A percentile compares a stretch with the other conserved stretches of the same genome.
Evolutionary conservation across 495 filamentous ascomycete species (phyloP).

Genomic region (Haplographium delicatum): DNA sequence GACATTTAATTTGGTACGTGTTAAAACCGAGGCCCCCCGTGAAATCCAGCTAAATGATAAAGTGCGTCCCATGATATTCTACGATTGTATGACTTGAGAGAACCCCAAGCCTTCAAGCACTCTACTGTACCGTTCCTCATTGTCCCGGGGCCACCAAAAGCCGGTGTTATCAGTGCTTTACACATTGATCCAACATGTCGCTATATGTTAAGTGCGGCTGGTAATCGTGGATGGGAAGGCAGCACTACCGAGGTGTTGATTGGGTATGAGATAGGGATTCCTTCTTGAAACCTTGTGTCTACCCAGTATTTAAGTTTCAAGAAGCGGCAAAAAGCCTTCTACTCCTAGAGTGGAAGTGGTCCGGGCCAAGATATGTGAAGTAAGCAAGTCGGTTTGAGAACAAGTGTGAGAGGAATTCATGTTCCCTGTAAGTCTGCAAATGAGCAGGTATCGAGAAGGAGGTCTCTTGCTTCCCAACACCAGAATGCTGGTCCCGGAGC

Average conservation of each 20-base stretch:
- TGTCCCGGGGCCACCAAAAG: slow-evolving; percentile 82
- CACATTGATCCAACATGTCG: slow-evolving; percentile 83
- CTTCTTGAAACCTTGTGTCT: slow-evolving; percentile 6
- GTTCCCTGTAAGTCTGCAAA: no score
- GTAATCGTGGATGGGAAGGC: slow-evolving; percentile 96
- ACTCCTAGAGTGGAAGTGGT: no score
- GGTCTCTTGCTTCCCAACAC: no score
- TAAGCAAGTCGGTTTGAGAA: no score
- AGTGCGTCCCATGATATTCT: slow-evolving; percentile 93
- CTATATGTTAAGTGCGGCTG: slow-evolving; percentile 86
- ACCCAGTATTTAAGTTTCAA: no score
- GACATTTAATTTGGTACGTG: slow-evolving; percentile 81
- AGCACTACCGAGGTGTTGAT: slow-evolving; percentile 82
- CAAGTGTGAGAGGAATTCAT: no score
- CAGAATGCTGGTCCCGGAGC: no score
- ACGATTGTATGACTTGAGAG: slow-evolving; percentile 80
- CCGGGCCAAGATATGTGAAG: no score
- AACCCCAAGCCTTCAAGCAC: slow-evolving; percentile 59
- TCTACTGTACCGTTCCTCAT: slow-evolving; percentile 89
- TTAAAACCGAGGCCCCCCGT: neutral
- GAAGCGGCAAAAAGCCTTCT: no score
- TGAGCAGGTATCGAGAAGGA: no score
- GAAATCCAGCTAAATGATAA: slow-evolving; percentile 3
- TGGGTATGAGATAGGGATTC: slow-evolving; percentile 81
- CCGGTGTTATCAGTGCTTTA: slow-evolving; percentile 79